Evolutionary conservation across 495 filamentous ascomycete species (phyloP).

Genomic region (Aspergillus panamensis): DNA sequence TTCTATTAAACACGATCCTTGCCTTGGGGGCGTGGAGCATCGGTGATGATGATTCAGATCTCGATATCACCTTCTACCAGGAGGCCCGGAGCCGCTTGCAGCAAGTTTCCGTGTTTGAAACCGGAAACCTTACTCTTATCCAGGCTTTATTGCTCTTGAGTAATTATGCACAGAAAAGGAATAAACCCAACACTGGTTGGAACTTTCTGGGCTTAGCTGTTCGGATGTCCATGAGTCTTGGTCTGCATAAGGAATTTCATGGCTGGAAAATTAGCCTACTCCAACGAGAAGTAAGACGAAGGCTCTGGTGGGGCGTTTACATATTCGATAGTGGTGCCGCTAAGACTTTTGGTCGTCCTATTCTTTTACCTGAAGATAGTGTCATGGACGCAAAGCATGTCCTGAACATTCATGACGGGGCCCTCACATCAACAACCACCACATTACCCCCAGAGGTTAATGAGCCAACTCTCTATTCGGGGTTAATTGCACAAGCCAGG

Average conservation of each 20-base stretch:
- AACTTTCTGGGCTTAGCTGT: conserved; percentile 52
- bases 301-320: conserved; percentile 48
- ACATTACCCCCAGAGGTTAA: conserved; percentile 39
- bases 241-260: conserved; percentile 54
- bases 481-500: conserved; percentile 44
- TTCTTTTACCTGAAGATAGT: conserved; percentile 45
- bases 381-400: conserved; percentile 48
- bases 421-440: conserved; percentile 42
- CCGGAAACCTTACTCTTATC: conserved; percentile 49
- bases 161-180: conserved; percentile 54
- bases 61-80: conserved; percentile 49
- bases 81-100: conserved; percentile 43
- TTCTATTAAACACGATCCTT: conserved; percentile 49
- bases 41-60: conserved; percentile 45
- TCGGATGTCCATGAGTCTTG: conserved; percentile 52
- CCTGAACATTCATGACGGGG: conserved; percentile 49
- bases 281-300: conserved; percentile 43
- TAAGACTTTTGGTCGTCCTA: conserved; percentile 47
- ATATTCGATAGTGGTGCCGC: conserved; percentile 49
- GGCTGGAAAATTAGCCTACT: conserved; percentile 52
- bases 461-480: conserved; percentile 48
- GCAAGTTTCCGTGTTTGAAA: conserved; percentile 48
- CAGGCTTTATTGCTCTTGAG: conserved; percentile 51
- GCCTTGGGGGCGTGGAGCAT: conserved; percentile 53
- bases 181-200: conserved; percentile 56